Percentiles rank a stretch among this genome's conserved stretches.
Conservation (phyloP, 495 filamentous ascomycete genomes). For the Penicillium verhagenii region DNA sequence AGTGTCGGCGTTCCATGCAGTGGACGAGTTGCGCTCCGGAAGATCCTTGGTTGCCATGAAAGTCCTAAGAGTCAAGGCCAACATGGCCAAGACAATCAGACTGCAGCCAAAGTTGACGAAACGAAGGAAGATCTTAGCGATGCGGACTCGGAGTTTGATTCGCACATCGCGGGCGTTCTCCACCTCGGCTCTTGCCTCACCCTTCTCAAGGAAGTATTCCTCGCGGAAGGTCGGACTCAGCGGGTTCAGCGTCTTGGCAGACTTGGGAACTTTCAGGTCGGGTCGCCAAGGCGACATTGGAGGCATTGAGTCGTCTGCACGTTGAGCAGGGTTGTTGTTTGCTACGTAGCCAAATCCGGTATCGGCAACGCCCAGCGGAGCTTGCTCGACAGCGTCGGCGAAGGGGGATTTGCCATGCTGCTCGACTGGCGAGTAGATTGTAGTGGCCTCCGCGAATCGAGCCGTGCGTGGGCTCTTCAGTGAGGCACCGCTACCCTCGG, state of each 20-base stretch:
- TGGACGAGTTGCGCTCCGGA: slow-evolving; percentile 72
- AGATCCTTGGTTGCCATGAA: slow-evolving; percentile 80
- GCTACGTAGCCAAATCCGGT: slow-evolving; percentile 90
- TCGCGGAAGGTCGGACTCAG: slow-evolving; percentile 88
- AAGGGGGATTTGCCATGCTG: slow-evolving; percentile 61
- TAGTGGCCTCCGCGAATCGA: slow-evolving; percentile 87
- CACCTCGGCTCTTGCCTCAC: slow-evolving; percentile 74
- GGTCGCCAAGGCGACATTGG: slow-evolving; percentile 79
- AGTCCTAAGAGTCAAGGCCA: slow-evolving; percentile 79
- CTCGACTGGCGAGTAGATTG: slow-evolving; percentile 81
- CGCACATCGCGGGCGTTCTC: slow-evolving; percentile 81
- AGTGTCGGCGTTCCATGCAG: slow-evolving; percentile 77
- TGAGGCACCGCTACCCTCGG: slow-evolving; percentile 55
- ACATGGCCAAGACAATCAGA: slow-evolving; percentile 86
- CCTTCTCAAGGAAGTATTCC: slow-evolving; percentile 78
- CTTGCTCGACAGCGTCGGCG: slow-evolving; percentile 53
- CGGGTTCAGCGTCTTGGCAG: slow-evolving; percentile 63
- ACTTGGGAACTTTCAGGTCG: slow-evolving; percentile 80
- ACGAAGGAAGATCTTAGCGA: slow-evolving; percentile 92
- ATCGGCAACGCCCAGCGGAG: slow-evolving; percentile 63
- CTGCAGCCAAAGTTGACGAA: slow-evolving; percentile 95
- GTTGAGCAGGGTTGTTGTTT: slow-evolving; percentile 51
- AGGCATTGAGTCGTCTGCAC: slow-evolving; percentile 53
- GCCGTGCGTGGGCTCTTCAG: slow-evolving; percentile 77
- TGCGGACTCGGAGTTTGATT: slow-evolving; percentile 86